phyloP scores from a whole-genome alignment of 2,329 filamentous ascomycete species.

The Fusarium sp. region DNA sequence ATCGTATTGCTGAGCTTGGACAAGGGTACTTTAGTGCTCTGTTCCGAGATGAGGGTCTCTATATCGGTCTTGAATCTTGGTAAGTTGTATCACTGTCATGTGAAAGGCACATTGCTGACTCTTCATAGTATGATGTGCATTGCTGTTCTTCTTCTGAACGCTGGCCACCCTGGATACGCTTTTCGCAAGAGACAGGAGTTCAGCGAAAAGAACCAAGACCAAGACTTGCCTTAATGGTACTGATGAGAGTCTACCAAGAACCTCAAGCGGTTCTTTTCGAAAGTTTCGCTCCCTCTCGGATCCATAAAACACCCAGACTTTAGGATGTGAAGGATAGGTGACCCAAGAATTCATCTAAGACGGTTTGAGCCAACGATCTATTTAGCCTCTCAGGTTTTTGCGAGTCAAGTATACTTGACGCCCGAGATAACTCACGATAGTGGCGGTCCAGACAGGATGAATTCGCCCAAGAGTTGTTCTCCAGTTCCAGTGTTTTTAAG shows the following conservation, averaged over 20 bases:
- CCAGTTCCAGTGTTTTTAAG: not conserved
- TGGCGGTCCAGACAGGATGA: not conserved
- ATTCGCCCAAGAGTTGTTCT: not conserved
- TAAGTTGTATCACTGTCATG: constrained; percentile 12
- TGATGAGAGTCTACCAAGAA: not conserved
- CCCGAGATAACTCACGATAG: not conserved
- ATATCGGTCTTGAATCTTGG: constrained; percentile 44
- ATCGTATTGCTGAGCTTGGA: constrained; percentile 68
- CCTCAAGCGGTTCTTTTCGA: not conserved
- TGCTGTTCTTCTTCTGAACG: constrained; percentile 39
- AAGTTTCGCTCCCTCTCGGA: too few relatives aligned
- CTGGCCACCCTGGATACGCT: constrained; percentile 38
- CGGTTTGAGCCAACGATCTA: fast-evolving
- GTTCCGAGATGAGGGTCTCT: constrained; percentile 43
- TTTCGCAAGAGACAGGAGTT: constrained; percentile 8
- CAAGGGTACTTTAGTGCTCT: constrained; percentile 60
- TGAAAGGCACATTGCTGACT: constrained; percentile 9
- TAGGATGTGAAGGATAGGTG: not conserved
- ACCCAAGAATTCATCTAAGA: not conserved
- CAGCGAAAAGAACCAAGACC: constrained; percentile 14
- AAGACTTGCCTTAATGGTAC: not conserved
- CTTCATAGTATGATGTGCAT: constrained; percentile 39
- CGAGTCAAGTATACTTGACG: not conserved
- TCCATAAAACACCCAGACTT: not conserved
- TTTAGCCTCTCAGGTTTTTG: not conserved